These are phyloP conservation scores for Verticillium nubilum DNA, from an alignment of 2,329 filamentous ascomycete species.

Conservation along the genomic window DNA sequence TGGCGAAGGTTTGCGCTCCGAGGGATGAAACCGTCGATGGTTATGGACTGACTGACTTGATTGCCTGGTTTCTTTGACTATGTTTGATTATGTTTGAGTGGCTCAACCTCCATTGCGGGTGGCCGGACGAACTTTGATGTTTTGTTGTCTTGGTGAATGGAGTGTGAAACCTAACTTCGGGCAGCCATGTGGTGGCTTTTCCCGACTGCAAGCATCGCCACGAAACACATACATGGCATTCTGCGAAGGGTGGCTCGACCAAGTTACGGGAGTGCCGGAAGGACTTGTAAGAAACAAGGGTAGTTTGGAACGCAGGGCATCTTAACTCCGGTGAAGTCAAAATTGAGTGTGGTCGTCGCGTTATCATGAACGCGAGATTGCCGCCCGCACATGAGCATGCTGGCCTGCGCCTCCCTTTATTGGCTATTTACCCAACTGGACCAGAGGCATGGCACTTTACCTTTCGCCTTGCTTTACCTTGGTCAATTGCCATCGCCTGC, in stretches of 20 bases:
- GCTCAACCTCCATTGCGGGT: not conserved
- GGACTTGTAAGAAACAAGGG: too few relatives aligned
- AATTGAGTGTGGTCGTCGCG: not conserved
- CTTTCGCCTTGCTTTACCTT: not conserved
- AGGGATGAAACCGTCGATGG: too few relatives aligned
- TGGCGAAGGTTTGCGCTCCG: too few relatives aligned
- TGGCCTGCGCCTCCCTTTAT: not conserved
- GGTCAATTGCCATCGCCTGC: constrained; percentile 17
- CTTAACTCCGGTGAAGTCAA: not conserved
- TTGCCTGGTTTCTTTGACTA: too few relatives aligned
- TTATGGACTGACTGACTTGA: too few relatives aligned
- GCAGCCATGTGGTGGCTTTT: not conserved
- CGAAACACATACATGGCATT: not conserved
- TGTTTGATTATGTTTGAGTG: not conserved
- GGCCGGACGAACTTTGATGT: not conserved
- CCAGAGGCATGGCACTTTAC: not conserved
- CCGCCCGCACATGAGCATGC: not conserved
- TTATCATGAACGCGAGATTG: not conserved
- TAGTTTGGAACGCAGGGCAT: not conserved
- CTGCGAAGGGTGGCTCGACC: not conserved
- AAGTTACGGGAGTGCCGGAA: not conserved
- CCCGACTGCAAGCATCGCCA: not conserved
- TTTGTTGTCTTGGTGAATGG: not conserved
- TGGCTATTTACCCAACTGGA: not conserved
- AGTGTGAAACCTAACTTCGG: not conserved